Base-by-base conservation (phyloP, 1,284 basidiomycete genomes). In the Ceratorhiza oryzae-sativae region DNA sequence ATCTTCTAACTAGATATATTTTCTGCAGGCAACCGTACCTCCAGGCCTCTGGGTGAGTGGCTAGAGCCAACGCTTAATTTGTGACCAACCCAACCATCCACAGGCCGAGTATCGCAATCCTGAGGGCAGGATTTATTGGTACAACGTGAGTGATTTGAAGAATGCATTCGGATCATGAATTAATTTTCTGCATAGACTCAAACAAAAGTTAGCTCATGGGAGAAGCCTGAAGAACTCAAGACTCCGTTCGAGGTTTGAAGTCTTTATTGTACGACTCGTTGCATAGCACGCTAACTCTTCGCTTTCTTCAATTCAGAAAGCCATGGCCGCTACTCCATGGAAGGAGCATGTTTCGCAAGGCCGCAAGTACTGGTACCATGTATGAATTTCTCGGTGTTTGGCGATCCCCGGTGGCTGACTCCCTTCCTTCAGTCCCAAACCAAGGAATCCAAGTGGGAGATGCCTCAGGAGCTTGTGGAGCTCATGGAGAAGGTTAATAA, bases 401-500 rank as follows among this genome's bases (percentile, higher is more conserved):
- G 60, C 36, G 63, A 73, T 34, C 34, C n/a, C 45, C 32, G 12
- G 30, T 39, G 27, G 41, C 46, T 67, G 25, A 48, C 45, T 49
- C 25, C 10, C 25, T 23, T 25, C 18, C 23, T 6, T 45, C 51
- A 93, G 92, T 92, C 90, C 34, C 89, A 91, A 61, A 85, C 87
- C 20, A 94, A 93, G 76, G 90, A 93, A 79, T 94, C 93, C n/a
- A 94, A 95, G 84, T 98, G 95, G 95, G 92, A 95, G 74, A 91
- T 96, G 86, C 95, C 95, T 23, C 89, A 93, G 70, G 94, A 97
- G 77, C 86, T 97, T 32, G 81, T 90, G 25, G 84, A 92, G 27
- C 81, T 95, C 18, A 84, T 95, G 61, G 91, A 93, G 78, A 90
- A 90, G 77, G 90, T 95, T 1, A 93, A 94, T 79, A 90, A 90